Evolutionary conservation across 805 yeast genomes (phyloP).

Genomic region (Teunomyces funiuensis): DNA sequence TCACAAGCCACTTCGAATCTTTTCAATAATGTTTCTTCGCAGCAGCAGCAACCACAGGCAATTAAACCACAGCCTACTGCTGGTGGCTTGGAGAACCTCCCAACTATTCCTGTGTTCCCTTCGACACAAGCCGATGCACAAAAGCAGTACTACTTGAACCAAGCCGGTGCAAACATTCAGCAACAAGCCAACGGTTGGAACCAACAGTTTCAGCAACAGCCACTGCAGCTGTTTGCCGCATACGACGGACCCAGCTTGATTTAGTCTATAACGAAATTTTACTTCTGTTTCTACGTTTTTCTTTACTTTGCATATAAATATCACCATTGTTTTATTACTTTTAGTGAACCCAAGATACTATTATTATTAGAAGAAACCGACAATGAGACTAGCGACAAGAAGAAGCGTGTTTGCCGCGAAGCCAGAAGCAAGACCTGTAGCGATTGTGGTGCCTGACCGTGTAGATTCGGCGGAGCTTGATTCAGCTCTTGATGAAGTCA

Average conservation of each 20-base stretch:
- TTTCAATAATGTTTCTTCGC: slow-evolving; percentile 24
- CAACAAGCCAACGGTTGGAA: slow-evolving; percentile 16
- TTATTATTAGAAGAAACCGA: not conserved
- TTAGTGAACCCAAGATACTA: not conserved
- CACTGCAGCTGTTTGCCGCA: slow-evolving; percentile 5
- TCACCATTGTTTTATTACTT: not conserved
- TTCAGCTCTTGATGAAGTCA: slow-evolving; percentile 17
- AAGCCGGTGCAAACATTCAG: slow-evolving; percentile 37
- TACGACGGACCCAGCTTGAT: slow-evolving; percentile 28
- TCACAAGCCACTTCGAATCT: slow-evolving; percentile 34
- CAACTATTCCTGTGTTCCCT: slow-evolving; percentile 69
- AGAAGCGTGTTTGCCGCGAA: not conserved
- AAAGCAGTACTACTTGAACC: slow-evolving; percentile 32
- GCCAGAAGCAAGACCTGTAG: slow-evolving; percentile 4
- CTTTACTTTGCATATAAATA: slow-evolving; percentile 1
- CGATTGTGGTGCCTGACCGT: not conserved
- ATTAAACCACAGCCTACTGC: slow-evolving; percentile 59
- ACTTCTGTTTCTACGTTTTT: not conserved
- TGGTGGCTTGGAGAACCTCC: slow-evolving; percentile 68
- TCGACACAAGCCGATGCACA: slow-evolving; percentile 53
- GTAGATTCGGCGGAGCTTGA: slow-evolving; percentile 11
- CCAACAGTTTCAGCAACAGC: slow-evolving; percentile 11
- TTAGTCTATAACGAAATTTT: slow-evolving; percentile 5
- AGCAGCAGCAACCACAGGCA: slow-evolving; percentile 23
- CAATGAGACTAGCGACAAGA: not conserved